Base-by-base conservation (phyloP, 352 stramenopile genomes). In the Phytophthora litchii region DNA sequence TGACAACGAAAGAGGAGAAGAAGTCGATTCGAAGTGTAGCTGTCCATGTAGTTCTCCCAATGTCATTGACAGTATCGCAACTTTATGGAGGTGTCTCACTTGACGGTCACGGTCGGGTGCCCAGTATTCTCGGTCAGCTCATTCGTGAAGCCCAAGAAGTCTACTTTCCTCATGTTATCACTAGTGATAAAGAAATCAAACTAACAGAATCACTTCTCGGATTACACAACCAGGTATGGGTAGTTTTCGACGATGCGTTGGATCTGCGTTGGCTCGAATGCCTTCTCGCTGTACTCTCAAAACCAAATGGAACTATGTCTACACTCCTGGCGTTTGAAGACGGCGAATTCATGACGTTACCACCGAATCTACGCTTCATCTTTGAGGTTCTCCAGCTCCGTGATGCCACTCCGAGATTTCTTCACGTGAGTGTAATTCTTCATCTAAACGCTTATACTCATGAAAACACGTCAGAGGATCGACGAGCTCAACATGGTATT, bases 301-400 rank as follows among this genome's bases (percentile, higher is more conserved):
- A n/a, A 7, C 45, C 3, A 21, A 9, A 23, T 3, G 21, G 23
- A 27, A 27, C 21, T 7, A 10, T 37, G 11, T 35, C 43, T 1
- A 13, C 41, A 0, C 12, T 76, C 7, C 11, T 83, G 1, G 42
- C 47, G 8, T 83, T 86, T 16, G 14, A 72, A 13, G 70, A 81
- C 29, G 71, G 76, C 3, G 74, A 76, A 38, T 78, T 83, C 50
- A 85, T 88, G 75, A 86, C 74, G 0, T 34, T 86, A 1, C 78
- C 83, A 1, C 77, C 81, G 2, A 89, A 90, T 19, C 20, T 93
- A 12, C 80, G 72, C 0, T 74, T 93, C 20, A 1, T 86, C 0
- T 91, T 91, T 25, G 84, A 93, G 50, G 70, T 77, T 0, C 40
- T 82, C 9, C 57, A 64, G 2, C 51, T 88, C 17, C 32, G 50